These are phyloP conservation scores for Cladosporium austrohemisphaericum DNA, from an alignment of 2,329 filamentous ascomycete species.

Conservation along the genomic window DNA sequence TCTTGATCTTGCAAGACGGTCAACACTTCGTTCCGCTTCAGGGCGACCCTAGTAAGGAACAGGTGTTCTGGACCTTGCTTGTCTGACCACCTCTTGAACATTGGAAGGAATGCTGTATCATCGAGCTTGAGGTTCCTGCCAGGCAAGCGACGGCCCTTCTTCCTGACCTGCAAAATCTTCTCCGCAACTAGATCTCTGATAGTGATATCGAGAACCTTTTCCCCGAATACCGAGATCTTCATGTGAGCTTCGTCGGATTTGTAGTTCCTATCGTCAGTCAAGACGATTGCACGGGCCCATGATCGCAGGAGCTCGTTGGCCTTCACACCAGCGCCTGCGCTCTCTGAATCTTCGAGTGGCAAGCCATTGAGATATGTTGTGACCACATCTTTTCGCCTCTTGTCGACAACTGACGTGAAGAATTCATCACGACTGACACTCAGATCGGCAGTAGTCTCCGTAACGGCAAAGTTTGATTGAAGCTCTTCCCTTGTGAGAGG, in stretches of 20 bases:
- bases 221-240: slow-evolving; percentile 37
- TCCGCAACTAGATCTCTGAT: slow-evolving; percentile 53
- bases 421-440: slow-evolving; percentile 18
- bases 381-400: slow-evolving; percentile 20
- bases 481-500: slow-evolving; percentile 13
- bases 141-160: slow-evolving; percentile 55
- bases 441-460: slow-evolving; percentile 14
- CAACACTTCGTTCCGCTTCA: slow-evolving; percentile 23
- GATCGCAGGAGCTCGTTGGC: slow-evolving; percentile 35
- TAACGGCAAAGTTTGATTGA: slow-evolving; percentile 18
- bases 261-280: slow-evolving; percentile 41
- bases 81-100: slow-evolving; percentile 55
- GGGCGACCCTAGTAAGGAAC: slow-evolving; percentile 27
- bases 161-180: slow-evolving; percentile 58
- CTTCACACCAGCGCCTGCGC: not conserved
- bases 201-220: slow-evolving; percentile 41
- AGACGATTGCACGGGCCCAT: slow-evolving; percentile 45
- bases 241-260: slow-evolving; percentile 37
- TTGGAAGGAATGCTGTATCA: slow-evolving; percentile 51
- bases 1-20: slow-evolving; percentile 35
- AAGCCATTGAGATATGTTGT: slow-evolving; percentile 19
- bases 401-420: slow-evolving; percentile 21
- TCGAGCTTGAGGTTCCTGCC: slow-evolving; percentile 63
- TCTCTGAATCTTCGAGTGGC: too few species aligned
- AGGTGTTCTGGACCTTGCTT: slow-evolving; percentile 23